These are phyloP conservation scores for Nicotiana benthamiana DNA, from an alignment of 257 asterid genomes.

Conservation along the genomic window DNA sequence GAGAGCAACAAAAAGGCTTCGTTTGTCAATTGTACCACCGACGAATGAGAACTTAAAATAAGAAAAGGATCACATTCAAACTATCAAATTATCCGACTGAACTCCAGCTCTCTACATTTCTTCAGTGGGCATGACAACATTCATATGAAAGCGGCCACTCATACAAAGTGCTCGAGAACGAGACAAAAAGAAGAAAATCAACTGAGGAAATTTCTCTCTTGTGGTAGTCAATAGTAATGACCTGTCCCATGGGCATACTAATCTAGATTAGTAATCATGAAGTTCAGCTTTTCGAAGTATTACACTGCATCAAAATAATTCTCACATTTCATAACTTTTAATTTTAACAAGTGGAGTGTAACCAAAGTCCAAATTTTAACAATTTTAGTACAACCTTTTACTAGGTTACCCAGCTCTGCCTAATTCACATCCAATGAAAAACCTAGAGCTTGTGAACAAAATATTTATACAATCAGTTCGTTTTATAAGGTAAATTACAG, in stretches of 20 bases:
- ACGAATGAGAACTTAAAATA: not conserved
- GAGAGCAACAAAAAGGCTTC: not conserved
- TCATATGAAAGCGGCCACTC: not conserved
- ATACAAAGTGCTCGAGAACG: not conserved
- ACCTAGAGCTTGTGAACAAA: not conserved
- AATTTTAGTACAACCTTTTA: not conserved
- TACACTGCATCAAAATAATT: slow-evolving; percentile 38
- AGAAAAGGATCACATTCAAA: not conserved
- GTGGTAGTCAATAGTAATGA: not conserved
- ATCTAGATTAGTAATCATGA: slow-evolving; percentile 26
- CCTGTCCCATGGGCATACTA: not conserved
- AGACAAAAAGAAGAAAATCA: not conserved
- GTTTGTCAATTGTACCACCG: slow-evolving; percentile 18
- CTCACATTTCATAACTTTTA: not conserved
- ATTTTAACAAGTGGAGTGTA: not conserved
- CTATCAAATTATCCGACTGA: slow-evolving; percentile 28
- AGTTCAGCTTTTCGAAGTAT: slow-evolving; percentile 61
- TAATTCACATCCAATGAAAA: not conserved
- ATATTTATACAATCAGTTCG: too few species aligned
- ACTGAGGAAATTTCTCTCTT: not conserved
- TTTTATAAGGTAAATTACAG: too few species aligned
- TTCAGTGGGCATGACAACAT: not conserved
- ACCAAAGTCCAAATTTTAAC: not conserved
- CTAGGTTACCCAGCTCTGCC: not conserved
- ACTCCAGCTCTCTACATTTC: not conserved